phyloP scores from a whole-genome alignment of 2,329 filamentous ascomycete genomes.

The Cladobotryum mycophilum region DNA sequence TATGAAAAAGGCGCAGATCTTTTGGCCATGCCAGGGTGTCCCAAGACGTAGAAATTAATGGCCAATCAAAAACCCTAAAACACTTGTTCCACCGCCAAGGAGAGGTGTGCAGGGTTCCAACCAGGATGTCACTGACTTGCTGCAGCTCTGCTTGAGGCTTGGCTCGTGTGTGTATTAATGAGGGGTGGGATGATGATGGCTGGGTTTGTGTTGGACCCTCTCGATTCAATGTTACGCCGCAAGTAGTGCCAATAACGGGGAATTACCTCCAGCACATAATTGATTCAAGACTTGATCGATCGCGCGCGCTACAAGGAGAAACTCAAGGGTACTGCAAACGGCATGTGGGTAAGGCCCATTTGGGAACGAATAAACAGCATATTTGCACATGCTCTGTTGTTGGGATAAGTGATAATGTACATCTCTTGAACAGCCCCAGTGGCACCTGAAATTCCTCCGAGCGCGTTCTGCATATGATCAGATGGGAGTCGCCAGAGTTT shows the following conservation, averaged over 20 bases:
- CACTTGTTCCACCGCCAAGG: slow-evolving; percentile 22
- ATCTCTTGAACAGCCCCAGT: too few relatives aligned
- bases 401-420: too few relatives aligned
- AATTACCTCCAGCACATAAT: slow-evolving; percentile 5
- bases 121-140: slow-evolving; percentile 16
- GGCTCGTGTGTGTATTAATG: slow-evolving; percentile 1
- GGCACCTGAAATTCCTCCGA: too few relatives aligned
- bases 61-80: slow-evolving; percentile 22
- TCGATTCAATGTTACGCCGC: slow-evolving; percentile 10
- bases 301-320: not conserved
- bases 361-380: too few relatives aligned
- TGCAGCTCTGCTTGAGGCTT: slow-evolving; percentile 11
- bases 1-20: not conserved
- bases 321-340: not conserved
- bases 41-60: not conserved
- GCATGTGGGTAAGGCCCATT: not conserved
- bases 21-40: not conserved
- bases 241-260: slow-evolving; percentile 12
- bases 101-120: slow-evolving; percentile 11
- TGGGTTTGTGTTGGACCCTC: not conserved
- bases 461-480: too few relatives aligned
- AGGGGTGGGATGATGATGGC: slow-evolving; percentile 1
- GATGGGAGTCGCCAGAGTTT: too few relatives aligned
- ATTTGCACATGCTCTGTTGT: too few relatives aligned
- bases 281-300: slow-evolving; percentile 2